A percentile compares a stretch with the other conserved stretches of the same genome.
These are phyloP conservation scores for Mytilinidion resinicola DNA, from an alignment of 495 filamentous ascomycete genomes.

Conservation along the genomic window DNA sequence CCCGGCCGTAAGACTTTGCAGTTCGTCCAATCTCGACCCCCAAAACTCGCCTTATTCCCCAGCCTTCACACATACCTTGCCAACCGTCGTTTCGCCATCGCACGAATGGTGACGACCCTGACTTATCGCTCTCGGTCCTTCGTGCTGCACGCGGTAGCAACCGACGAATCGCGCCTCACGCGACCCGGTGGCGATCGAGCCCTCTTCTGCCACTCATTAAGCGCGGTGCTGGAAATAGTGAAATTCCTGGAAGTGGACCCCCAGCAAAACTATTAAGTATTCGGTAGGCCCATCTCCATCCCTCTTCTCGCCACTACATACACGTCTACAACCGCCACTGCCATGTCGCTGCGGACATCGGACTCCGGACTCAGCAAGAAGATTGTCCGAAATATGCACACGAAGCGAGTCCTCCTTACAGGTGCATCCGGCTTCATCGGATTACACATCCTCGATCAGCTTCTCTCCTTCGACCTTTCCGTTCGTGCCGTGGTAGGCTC, in stretches of 20 bases:
- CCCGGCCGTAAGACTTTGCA: too few relatives aligned
- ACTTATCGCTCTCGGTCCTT: background rate
- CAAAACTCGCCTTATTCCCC: background rate
- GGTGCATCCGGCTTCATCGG: constrained; percentile 25
- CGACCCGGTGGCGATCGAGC: background rate
- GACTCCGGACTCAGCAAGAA: constrained; percentile 4
- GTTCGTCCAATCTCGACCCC: too few relatives aligned
- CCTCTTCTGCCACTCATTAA: background rate
- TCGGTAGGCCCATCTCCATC: constrained; percentile 1
- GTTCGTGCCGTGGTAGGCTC: constrained; percentile 28
- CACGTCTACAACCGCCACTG: background rate
- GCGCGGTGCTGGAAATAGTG: background rate
- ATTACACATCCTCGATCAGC: constrained; percentile 28
- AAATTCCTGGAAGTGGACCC: background rate
- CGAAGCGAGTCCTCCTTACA: constrained; percentile 26
- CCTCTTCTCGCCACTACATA: constrained; percentile 1
- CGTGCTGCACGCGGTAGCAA: too few relatives aligned
- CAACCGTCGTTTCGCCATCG: background rate
- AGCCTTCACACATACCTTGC: background rate
- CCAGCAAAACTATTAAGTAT: background rate
- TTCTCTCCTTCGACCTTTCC: constrained; percentile 18
- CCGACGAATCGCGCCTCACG: too few relatives aligned
- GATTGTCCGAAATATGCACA: constrained; percentile 15
- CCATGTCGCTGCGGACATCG: constrained; percentile 1
- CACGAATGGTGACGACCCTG: background rate